Evolutionary conservation across 2,329 filamentous ascomycete species (phyloP), one percentile per base, ranked within the genome.

Genomic region (Cordyceps cateniannulata): DNA sequence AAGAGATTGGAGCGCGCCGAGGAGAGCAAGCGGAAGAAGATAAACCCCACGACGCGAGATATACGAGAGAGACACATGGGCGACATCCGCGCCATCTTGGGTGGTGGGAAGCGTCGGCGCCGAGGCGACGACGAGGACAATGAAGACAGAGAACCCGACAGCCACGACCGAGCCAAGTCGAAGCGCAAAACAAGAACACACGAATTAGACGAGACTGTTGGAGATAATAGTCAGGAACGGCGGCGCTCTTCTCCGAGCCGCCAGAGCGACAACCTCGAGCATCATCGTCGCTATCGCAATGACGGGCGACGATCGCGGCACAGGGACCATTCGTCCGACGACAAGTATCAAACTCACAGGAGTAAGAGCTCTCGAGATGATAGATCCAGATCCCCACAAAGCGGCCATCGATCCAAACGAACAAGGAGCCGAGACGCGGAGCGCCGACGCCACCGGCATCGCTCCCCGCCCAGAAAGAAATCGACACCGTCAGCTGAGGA

Each of bases 41-140:
- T 71, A 53, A 79, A 75, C 22, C 80, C 80, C 0, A 78, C 75
- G 20, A 71, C 77, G 3, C 71, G 72, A 12, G 83, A 85, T 64
- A 81, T 85, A 52, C 73, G 84, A 45, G 79, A 75, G 50, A 77
- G 84, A 10, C 85, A 86, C 69, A 77, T 87, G 65, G 83, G 83
- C 6, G 79, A 83, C 63, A 87, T 87, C 52, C 79, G 82, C 51
- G 82, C 84, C 2, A 85, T 86, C 50, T 69, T 87, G 6, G 76
- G 78, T 25, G 79, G 78, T 49, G 72, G 75, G 65, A 78, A 72
- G 60, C 71, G 72, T 63, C 57, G 70, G 69, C 24, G 61, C 65
- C n/a, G 66, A 66, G 45, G 53, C 52, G 40, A 63, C 64, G 29
- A 55, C 58, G 62, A 63, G 20, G 60, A 68, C n/a, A 27, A 20